Conservation (phyloP, 192 early-diverging fungal genomes). For the Backusella macrospora region DNA sequence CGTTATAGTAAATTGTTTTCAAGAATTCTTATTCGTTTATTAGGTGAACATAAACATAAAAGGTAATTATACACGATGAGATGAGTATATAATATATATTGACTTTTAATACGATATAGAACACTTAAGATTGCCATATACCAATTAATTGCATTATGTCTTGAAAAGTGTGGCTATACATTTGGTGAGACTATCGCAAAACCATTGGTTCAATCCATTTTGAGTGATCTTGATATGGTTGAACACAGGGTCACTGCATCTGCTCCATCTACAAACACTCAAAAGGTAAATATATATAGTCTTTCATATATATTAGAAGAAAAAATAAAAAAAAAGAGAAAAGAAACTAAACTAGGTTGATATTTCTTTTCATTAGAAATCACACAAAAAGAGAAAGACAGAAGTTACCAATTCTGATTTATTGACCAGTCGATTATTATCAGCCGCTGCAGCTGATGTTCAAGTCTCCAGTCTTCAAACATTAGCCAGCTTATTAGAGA, state of each 20-base stretch:
- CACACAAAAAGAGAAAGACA: conserved; percentile 36
- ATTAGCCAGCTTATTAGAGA: conserved; percentile 24
- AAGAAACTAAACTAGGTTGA: too few species aligned
- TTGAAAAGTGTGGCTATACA: conserved; percentile 50
- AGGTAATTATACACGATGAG: conserved; percentile 23
- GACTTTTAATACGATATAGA: neutral
- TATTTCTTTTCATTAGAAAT: conserved; percentile 16
- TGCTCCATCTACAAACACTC: neutral
- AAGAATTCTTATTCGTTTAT: conserved; percentile 34
- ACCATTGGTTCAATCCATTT: conserved; percentile 40
- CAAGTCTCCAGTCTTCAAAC: conserved; percentile 25
- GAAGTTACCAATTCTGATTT: conserved; percentile 43
- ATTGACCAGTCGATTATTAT: conserved; percentile 6
- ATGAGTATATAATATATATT: neutral
- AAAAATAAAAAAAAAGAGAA: conserved; percentile 10
- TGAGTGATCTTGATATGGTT: conserved; percentile 47
- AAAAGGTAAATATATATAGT: neutral
- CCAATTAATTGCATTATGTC: conserved; percentile 44
- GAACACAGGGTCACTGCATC: conserved; percentile 8
- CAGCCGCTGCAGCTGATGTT: conserved; percentile 18
- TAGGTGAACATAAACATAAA: conserved; percentile 40
- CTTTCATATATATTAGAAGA: neutral
- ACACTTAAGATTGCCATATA: conserved; percentile 44
- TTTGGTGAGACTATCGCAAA: conserved; percentile 49
- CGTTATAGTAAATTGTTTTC: conserved; percentile 39